Base-by-base conservation (phyloP, 2,329 filamentous ascomycete species). In the Trichoderma koningiopsis region DNA sequence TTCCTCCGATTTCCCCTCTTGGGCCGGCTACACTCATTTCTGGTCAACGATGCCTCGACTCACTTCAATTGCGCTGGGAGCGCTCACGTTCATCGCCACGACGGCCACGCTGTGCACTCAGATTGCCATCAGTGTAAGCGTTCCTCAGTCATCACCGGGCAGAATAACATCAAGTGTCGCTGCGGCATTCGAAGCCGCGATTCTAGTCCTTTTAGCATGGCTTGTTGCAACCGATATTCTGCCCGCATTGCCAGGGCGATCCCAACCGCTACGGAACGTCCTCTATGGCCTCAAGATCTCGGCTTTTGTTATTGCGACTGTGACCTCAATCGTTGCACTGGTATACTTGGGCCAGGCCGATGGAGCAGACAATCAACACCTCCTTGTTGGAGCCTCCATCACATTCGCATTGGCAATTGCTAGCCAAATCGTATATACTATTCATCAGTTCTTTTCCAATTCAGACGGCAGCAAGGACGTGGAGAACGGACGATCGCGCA, bases 381-480 rank as follows among this genome's bases (percentile, higher is more conserved):
- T 85, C 58, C 73, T 87, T 43, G 75, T 83, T 16, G 85, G 82
- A 37, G 76, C 81, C 4, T 80, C 85, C 0, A 75, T 83, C 16
- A 77, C 82, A 16, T 77, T 88, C 63, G 82, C 81, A 11, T 68
- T 85, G 49, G 79, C 83, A 6, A 84, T 85, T 69, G 74, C 78
- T 1, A 75, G 79, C 8, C 86, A 88, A 73, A 76, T 85, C n/a
- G 72, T 81, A 29, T 88, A 86, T 72, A 75, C 86, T 58, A 76
- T 84, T 31, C 73, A 79, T 31, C 81, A 84, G 72, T 84, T 84
- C 71, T 72, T 85, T 37, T 70, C 77, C 40, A 77, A 76, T 27
- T 80, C 83, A 31, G 40, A 68, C 77, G 2, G 77, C 37, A 75
- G 76, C 35, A 76, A 78, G 10, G 78, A 80, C 16, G 68, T 68